phyloP scores from a whole-genome alignment of 2,329 filamentous ascomycete genomes.

The Acrodontium crateriforme region DNA sequence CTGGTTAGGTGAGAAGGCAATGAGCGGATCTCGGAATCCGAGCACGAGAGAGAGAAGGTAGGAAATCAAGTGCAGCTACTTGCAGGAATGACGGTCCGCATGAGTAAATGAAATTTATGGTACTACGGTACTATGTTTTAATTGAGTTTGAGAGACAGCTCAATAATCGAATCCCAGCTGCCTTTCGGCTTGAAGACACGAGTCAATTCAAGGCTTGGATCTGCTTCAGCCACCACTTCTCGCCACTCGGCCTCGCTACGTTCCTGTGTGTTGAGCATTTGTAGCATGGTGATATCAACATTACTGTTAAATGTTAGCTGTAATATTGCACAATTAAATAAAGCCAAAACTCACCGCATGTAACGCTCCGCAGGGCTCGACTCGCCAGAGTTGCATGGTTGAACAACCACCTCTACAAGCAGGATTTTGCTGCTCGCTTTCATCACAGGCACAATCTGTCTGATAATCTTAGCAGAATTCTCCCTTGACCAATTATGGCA shows the following conservation, averaged over 20 bases:
- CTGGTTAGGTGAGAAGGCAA: too few relatives aligned
- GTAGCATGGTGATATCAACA: not conserved
- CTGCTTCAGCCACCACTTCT: not conserved
- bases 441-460: constrained; percentile 7
- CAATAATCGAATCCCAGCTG: too few relatives aligned
- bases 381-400: constrained; percentile 1
- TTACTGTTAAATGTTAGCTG: not conserved
- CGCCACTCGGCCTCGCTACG: constrained; percentile 7
- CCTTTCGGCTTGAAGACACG: too few relatives aligned
- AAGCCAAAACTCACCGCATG: too few relatives aligned
- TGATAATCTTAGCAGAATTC: constrained; percentile 8
- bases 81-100: too few relatives aligned
- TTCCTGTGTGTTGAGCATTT: constrained; percentile 6
- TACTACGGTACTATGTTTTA: too few relatives aligned
- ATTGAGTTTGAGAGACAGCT: too few relatives aligned
- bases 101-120: too few relatives aligned
- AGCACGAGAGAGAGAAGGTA: too few relatives aligned
- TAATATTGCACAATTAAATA: not conserved
- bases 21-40: too few relatives aligned
- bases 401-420: constrained; percentile 9
- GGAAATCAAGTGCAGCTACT: too few relatives aligned
- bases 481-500: constrained; percentile 12
- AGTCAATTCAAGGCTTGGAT: not conserved
- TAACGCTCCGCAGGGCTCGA: constrained; percentile 5
- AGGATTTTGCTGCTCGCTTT: constrained; percentile 5